Base-by-base conservation (phyloP, 164 flowering plant species). In the Euptelea pleiosperma region DNA sequence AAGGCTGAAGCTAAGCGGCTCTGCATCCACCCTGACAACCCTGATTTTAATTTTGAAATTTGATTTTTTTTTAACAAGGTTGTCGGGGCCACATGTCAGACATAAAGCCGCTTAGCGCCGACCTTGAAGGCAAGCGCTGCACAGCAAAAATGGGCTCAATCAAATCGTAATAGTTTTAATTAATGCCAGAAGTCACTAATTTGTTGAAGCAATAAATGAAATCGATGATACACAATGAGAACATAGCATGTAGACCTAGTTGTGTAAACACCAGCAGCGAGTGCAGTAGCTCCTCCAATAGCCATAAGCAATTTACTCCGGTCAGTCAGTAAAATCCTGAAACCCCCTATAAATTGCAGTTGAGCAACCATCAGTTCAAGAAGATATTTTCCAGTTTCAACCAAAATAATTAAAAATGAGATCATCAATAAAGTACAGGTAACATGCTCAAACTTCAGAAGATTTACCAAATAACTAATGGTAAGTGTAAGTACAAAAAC, bases 211-310 rank as follows among this genome's bases (percentile, higher is more conserved):
- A n/a, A 6, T 43, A 6, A 25, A 25, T 25, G 6, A 14, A 45
- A 33, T 4, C 26, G 45, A 63, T 14, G 5, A 9, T 3, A 54
- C 19, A 5, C 39, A 45, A 45, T 36, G 24, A 44, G 21, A 56
- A 42, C 8, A 55, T 29, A 65, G 55, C 2, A 55, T 16, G 28
- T 41, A 57, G 12, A 93, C 99, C 99, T 88, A 3, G 97, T 87
- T 2, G 96, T 93, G 69, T 90, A 93, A 65, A 93, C 75, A 44
- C 99, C 99, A 9, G 96, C 97, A 75, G 99, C 99, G 57, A 90
- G 70, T 47, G 99, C 96, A 48, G 97, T 93, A 50, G 73, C 97
- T 73, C 99, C 99, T 57, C 97, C 97, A 75, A 93, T 76, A 57
- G 95, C 82, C 96, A 90, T 79, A 25, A 83, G 6, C 73, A 90